Evolutionary conservation across 192 early-diverging fungal genomes (phyloP).

Genomic region (Linnemannia schmuckeri): DNA sequence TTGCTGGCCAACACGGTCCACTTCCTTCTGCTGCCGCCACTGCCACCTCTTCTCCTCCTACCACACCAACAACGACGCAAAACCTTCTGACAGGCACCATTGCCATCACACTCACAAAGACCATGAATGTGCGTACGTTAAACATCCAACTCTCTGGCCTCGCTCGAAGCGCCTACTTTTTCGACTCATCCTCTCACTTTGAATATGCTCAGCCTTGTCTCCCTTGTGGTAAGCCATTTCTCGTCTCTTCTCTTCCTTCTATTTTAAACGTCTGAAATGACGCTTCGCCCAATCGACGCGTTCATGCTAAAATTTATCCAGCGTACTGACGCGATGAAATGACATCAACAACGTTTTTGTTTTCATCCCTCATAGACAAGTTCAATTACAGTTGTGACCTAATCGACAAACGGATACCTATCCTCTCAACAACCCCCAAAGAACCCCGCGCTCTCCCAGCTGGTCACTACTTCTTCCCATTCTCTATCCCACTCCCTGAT

Average conservation of each 20-base stretch:
- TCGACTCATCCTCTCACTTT: slow-evolving; percentile 10
- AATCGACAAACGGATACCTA: neutral
- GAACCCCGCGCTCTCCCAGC: slow-evolving; percentile 8
- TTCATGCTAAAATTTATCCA: neutral
- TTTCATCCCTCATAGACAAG: slow-evolving; percentile 1
- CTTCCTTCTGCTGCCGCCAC: neutral
- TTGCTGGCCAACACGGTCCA: neutral
- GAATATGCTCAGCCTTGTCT: slow-evolving; percentile 8
- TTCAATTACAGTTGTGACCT: slow-evolving; percentile 14
- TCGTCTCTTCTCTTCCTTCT: neutral
- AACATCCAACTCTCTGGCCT: slow-evolving; percentile 5
- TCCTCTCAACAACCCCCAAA: neutral
- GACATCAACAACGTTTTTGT: too few species aligned
- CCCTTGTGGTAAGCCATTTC: neutral
- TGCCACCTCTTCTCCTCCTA: neutral
- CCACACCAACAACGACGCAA: neutral
- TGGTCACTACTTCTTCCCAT: slow-evolving; percentile 26
- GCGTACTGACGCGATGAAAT: neutral
- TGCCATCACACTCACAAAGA: slow-evolving; percentile 1
- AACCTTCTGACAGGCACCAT: slow-evolving; percentile 7
- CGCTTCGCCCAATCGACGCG: neutral
- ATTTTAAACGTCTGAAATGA: too few species aligned
- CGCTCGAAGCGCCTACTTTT: neutral
- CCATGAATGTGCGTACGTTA: slow-evolving; percentile 18
- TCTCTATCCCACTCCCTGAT: neutral